Conservation (phyloP, 2,329 filamentous ascomycete species). For the Albifimbria verrucaria region DNA sequence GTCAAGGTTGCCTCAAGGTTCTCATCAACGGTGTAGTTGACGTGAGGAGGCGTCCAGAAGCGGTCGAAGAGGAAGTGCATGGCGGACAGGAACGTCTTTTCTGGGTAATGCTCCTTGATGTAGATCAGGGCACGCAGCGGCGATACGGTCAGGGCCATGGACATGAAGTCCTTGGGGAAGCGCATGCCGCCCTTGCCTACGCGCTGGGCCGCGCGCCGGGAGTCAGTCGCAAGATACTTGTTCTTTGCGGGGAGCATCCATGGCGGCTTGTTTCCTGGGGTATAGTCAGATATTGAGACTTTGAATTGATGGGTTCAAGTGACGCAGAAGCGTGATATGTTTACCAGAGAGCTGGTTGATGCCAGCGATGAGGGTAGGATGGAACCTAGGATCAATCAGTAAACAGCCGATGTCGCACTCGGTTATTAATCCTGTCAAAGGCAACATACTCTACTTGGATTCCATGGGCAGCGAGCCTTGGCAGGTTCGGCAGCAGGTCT, state of each 20-base stretch:
- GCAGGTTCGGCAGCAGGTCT: conserved; percentile 55
- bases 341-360: conserved; percentile 59
- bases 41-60: conserved; percentile 60
- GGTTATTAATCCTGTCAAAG: neutral
- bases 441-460: conserved; percentile 62
- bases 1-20: conserved; percentile 40
- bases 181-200: conserved; percentile 33
- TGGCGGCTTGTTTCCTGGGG: conserved; percentile 68
- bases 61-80: conserved; percentile 54
- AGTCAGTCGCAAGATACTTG: conserved; percentile 46
- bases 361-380: conserved; percentile 69
- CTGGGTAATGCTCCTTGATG: conserved; percentile 57
- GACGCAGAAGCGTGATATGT: conserved; percentile 6
- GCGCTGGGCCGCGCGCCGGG: conserved; percentile 32
- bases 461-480: conserved; percentile 51
- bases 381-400: conserved; percentile 44
- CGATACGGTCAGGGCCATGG: conserved; percentile 41
- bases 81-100: conserved; percentile 45
- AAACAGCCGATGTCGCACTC: neutral
- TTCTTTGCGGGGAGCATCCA: conserved; percentile 70
- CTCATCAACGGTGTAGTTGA: conserved; percentile 57
- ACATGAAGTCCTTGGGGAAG: conserved; percentile 41
- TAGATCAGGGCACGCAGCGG: conserved; percentile 65
- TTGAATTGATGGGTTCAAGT: neutral
- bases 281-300: neutral